Conservation (phyloP, 2,329 filamentous ascomycete genomes). For the Pseudogymnoascus sp. region DNA sequence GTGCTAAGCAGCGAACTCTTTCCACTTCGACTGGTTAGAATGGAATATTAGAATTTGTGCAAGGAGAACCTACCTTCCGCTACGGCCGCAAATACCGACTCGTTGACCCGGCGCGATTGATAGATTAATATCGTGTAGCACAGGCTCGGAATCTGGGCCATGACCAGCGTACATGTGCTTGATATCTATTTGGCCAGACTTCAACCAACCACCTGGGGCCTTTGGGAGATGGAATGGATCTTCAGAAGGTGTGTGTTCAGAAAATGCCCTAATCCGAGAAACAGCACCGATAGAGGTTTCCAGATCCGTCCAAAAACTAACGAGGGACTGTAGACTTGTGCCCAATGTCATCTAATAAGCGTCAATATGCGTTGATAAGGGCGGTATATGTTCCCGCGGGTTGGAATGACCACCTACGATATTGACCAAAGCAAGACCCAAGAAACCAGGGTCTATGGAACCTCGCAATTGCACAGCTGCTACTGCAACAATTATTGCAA, state of each 20-base stretch:
- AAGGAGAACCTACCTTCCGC: constrained; percentile 27
- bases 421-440: constrained; percentile 35
- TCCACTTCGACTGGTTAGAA: constrained; percentile 27
- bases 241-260: constrained; percentile 34
- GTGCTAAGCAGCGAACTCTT: constrained; percentile 37
- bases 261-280: constrained; percentile 45
- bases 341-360: constrained; percentile 2
- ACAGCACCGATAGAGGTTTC: constrained; percentile 52
- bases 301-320: constrained; percentile 44
- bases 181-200: constrained; percentile 10
- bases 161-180: constrained; percentile 13
- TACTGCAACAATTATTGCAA: constrained; percentile 25
- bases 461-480: constrained; percentile 19
- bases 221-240: constrained; percentile 14
- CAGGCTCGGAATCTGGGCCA: constrained; percentile 11
- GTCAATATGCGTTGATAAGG: not conserved
- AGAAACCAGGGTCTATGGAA: constrained; percentile 10
- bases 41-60: not conserved
- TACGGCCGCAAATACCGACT: constrained; percentile 45
- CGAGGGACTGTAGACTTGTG: constrained; percentile 33
- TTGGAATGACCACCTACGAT: constrained; percentile 27
- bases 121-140: constrained; percentile 15
- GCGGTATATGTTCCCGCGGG: not conserved
- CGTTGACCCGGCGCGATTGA: constrained; percentile 33
- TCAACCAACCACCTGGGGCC: constrained; percentile 7